Percentiles rank a stretch among this genome's conserved stretches.
Evolutionary conservation across 768 basidiomycete species (phyloP).

Genomic region (Macrolepiota albuminosa): DNA sequence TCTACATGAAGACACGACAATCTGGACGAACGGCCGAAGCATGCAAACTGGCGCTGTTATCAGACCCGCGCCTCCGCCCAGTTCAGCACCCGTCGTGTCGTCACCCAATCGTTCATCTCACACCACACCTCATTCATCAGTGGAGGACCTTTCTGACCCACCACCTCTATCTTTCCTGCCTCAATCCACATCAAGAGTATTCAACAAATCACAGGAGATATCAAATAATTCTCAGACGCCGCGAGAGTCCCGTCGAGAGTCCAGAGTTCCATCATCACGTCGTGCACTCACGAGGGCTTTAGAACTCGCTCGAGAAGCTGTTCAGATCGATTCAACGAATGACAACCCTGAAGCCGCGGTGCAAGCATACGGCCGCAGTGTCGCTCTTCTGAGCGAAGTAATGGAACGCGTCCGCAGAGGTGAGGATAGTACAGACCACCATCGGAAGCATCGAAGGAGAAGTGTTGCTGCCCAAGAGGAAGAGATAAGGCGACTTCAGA

Average conservation of each 20-base stretch:
- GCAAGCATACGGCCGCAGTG: slow-evolving; percentile 83
- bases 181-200: slow-evolving; percentile 28
- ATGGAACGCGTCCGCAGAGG: slow-evolving; percentile 89
- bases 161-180: slow-evolving; percentile 49
- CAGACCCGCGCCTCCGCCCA: slow-evolving; percentile 38
- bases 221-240: slow-evolving; percentile 43
- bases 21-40: slow-evolving; percentile 20
- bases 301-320: slow-evolving; percentile 86
- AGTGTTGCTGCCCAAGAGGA: slow-evolving; percentile 90
- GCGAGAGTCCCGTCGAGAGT: slow-evolving; percentile 41
- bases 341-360: slow-evolving; percentile 88
- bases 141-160: slow-evolving; percentile 54
- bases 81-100: slow-evolving; percentile 53
- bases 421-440: slow-evolving; percentile 69
- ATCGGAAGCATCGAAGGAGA: slow-evolving; percentile 56
- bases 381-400: slow-evolving; percentile 82
- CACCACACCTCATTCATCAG: slow-evolving; percentile 24
- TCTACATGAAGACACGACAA: slow-evolving; percentile 19
- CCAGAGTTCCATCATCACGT: slow-evolving; percentile 70
- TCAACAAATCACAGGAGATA: slow-evolving; percentile 31
- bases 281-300: slow-evolving; percentile 82
- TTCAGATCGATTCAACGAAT: slow-evolving; percentile 81
- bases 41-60: slow-evolving; percentile 32
- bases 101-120: slow-evolving; percentile 42
- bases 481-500: slow-evolving; percentile 79